Evolutionary conservation across 257 asterid species (phyloP), one percentile per base, ranked within the genome.

Genomic region (Petrea volubilis): DNA sequence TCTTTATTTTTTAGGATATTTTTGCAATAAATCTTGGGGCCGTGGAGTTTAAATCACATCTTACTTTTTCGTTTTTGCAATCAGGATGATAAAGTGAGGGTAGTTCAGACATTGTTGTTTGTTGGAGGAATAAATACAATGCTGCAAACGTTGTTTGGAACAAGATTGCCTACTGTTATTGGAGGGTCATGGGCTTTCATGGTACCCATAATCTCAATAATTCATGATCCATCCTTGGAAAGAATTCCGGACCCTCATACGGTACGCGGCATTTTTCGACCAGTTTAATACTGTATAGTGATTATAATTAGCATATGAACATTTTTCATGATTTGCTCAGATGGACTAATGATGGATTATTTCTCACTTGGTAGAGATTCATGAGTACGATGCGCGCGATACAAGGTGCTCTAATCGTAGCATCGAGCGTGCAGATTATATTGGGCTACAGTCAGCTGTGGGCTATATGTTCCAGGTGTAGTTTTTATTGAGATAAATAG

Each of bases 171-270:
- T 15, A 86, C 96, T 76, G 90, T 94, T 9, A 52, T 94, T 67
- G 99, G 99, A 74, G 99, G 99, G 0, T 94, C 99, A 43, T 94
- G 98, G 99, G 97, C 99, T n/a, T 94, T 91, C 66, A 83, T 83
- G 81, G 94, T 94, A 43, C 98, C 99, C 3, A 81, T 91, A 24
- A 81, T 94, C 64, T 94, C 99, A 27, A 94, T 94, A 2, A 94
- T 94, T 78, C 98, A 90, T 33, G 98, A 94, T 78, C 74, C 93
- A 0, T 83, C 97, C 25, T 75, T 94, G 83, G 69, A 79, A 50
- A 80, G 85, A 79, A 89, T 94, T 63, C n/a, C 84, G 10, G 92
- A 91, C 68, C 93, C 96, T 76, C 96, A 88, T 50, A 29, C 53
- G 80, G 98, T 91, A 81, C 73, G 89, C 76, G 23, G 6, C 17